A percentile compares a stretch with the other conserved stretches of the same genome.
Conservation (phyloP, 345 rosid genomes). For the Moricandia moricandioides region DNA sequence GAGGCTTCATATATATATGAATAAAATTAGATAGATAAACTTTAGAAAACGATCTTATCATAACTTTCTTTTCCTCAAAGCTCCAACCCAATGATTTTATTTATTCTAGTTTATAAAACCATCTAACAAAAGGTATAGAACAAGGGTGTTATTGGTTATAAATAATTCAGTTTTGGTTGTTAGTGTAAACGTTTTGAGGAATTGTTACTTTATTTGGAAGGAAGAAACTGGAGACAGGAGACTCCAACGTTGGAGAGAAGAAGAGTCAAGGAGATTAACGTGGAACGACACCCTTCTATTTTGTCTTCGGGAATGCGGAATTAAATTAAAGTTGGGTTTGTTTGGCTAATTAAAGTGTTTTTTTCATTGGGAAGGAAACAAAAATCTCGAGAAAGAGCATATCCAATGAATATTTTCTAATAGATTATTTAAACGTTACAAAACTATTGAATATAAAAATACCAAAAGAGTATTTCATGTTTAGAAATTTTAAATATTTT, state of each 20-base stretch:
- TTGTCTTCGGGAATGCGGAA: slow-evolving; percentile 5
- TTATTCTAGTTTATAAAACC: not conserved
- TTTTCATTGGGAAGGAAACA: slow-evolving; percentile 7
- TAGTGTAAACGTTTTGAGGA: not conserved
- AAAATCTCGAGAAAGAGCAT: not conserved
- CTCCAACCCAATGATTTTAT: not conserved
- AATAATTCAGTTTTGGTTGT: not conserved
- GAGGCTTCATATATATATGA: not conserved
- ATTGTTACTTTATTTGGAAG: not conserved
- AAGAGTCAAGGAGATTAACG: slow-evolving; percentile 2
- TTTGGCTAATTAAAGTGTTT: not conserved
- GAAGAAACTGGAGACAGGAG: not conserved
- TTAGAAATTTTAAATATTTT: not conserved
- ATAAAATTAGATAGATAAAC: not conserved
- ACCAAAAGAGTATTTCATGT: not conserved
- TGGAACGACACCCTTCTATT: slow-evolving; percentile 4
- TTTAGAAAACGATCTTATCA: not conserved
- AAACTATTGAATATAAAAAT: not conserved
- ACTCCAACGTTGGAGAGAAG: not conserved
- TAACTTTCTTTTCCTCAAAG: not conserved
- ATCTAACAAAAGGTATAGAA: not conserved
- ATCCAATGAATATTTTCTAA: not conserved
- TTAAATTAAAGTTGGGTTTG: not conserved
- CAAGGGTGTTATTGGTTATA: not conserved
- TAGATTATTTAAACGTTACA: not conserved